Evolutionary conservation across 2,329 filamentous ascomycete species (phyloP), one percentile per base, ranked within the genome.

Genomic region (Xylaria sp.): DNA sequence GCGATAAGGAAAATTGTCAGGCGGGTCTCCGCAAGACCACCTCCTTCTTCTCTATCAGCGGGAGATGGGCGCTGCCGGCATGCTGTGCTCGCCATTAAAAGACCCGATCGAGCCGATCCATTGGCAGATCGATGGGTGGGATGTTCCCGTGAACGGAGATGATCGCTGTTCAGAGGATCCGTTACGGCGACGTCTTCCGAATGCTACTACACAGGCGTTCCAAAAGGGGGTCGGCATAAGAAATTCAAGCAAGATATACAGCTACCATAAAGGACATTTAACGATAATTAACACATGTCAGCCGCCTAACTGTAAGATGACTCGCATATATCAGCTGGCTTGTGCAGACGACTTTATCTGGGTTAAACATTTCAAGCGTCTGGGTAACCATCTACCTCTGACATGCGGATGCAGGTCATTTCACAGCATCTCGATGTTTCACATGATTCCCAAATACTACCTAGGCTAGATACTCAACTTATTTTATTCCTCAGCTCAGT

Each of bases 1-100:
- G 54, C 23, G 65, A 67, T 63, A 67, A 67, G 54, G 28, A 51
- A 54, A 15, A 18, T 6, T 31, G 65, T 58, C 59, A 63, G 59
- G 65, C 44, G 59, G 58, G 37, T 23, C 34, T 31, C 23, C 39
- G 23, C 9, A 18, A 41, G 48, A 54, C 60, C 52, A 23, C 34
- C 34, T 10, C 50, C 15, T 46, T 54, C 46, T 25, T 50, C 20
- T 55, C 48, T 54, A 41, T 51, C 18, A n/a, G 34, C 28, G 12
- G 41, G 12, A 54, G 6, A 31, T 54, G 25, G n/a, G 50, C 18
- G 28, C 51, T n/a, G 15, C 15, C 51, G 28, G 13, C 13, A 34
- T 41, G 20, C 34, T 10, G 23, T n/a, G 9, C 46, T 12, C 15
- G 28, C 41, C 28, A 31, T 50, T 15, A 46, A 10, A 23, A 48